A percentile compares a stretch with the other conserved stretches of the same genome.
Evolutionary conservation across 495 filamentous ascomycete genomes (phyloP).

Genomic region (Lasiosphaeria miniovina): DNA sequence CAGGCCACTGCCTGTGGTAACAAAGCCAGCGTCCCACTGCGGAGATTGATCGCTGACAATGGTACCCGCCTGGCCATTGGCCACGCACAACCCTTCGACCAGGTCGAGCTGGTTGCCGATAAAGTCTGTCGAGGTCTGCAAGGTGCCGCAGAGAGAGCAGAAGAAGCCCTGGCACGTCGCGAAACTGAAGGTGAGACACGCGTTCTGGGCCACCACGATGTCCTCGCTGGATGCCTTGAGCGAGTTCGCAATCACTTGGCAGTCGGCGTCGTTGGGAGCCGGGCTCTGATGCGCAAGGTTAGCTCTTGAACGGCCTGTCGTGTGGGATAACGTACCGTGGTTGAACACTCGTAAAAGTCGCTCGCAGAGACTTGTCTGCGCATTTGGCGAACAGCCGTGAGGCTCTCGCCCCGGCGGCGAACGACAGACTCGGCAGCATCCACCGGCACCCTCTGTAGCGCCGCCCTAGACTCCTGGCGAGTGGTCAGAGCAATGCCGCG

Average conservation of each 20-base stretch:
- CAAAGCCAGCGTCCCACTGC: constrained; percentile 43
- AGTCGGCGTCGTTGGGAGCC: constrained; percentile 30
- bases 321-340: constrained; percentile 33
- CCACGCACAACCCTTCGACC: constrained; percentile 36
- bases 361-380: constrained; percentile 17
- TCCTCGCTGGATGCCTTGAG: constrained; percentile 31
- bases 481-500: constrained; percentile 20
- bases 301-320: not conserved
- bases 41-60: constrained; percentile 36
- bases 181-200: constrained; percentile 38
- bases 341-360: constrained; percentile 41
- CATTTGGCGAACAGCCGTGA: constrained; percentile 14
- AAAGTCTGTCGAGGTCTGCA: constrained; percentile 37
- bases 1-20: constrained; percentile 27
- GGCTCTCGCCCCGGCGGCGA: constrained; percentile 23
- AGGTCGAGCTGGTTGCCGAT: constrained; percentile 39
- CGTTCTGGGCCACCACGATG: constrained; percentile 34
- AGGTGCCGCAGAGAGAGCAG: constrained; percentile 38
- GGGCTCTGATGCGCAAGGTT: constrained; percentile 22
- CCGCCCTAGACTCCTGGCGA: constrained; percentile 22
- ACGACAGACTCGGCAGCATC: constrained; percentile 14
- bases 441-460: constrained; percentile 26
- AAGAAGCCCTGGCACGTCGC: constrained; percentile 43
- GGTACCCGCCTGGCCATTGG: constrained; percentile 36
- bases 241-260: constrained; percentile 33